A percentile compares a stretch with the other conserved stretches of the same genome.
Evolutionary conservation across 306 rosid species (phyloP).

Genomic region (Sicyos edulis): DNA sequence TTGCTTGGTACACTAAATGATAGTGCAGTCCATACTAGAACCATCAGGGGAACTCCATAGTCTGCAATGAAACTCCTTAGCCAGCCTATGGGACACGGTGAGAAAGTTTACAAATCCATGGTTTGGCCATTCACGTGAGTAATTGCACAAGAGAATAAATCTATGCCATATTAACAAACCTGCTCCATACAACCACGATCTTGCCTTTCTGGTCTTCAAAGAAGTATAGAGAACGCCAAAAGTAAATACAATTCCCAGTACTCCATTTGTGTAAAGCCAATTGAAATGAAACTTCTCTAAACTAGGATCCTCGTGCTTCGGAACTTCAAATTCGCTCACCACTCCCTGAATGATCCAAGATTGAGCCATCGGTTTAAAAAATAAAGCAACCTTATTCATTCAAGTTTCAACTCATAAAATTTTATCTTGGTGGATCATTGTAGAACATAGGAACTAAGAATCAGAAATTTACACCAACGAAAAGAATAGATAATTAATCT

Average conservation of each 20-base stretch:
- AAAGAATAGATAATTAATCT: too few species aligned
- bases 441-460: background rate
- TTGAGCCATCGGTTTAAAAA: background rate
- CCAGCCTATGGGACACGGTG: conserved; percentile 39
- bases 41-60: conserved; percentile 84
- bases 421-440: too few species aligned
- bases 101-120: conserved; percentile 6
- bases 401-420: conserved; percentile 7
- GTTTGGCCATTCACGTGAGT: background rate
- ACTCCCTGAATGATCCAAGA: conserved; percentile 42
- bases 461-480: too few species aligned
- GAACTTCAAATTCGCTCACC: conserved; percentile 56
- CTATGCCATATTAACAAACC: conserved; percentile 35
- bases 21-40: conserved; percentile 60
- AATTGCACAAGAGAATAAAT: conserved; percentile 5
- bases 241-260: conserved; percentile 64
- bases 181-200: conserved; percentile 82
- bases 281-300: conserved; percentile 40
- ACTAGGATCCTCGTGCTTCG: conserved; percentile 41
- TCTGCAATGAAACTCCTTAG: conserved; percentile 72
- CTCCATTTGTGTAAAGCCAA: conserved; percentile 70
- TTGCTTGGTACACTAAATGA: conserved; percentile 53
- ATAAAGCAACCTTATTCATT: background rate
- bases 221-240: conserved; percentile 67
- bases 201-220: conserved; percentile 69